These are phyloP conservation scores for Coccomyxa subellipsoidea DNA, from an alignment of 163 green algal species.

Conservation along the genomic window DNA sequence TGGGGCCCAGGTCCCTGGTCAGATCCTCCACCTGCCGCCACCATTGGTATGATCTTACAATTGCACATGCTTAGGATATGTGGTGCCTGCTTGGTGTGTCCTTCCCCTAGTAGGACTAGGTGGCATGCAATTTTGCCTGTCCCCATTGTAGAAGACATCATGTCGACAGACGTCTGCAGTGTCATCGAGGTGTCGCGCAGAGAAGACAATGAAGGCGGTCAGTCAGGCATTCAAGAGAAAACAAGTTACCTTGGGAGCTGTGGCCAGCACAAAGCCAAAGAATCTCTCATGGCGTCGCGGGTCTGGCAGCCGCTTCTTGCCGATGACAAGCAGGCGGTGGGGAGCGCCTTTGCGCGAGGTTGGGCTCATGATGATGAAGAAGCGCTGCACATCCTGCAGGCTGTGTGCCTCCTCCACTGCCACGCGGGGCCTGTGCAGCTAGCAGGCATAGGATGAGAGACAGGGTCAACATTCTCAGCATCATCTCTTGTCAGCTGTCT, in stretches of 20 bases:
- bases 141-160: too few species aligned
- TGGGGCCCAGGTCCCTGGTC: neutral
- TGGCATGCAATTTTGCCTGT: neutral
- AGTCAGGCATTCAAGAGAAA: too few species aligned
- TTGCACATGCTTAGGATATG: too few species aligned
- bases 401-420: conserved; percentile 24
- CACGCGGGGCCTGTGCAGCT: conserved; percentile 30
- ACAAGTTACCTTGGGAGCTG: neutral
- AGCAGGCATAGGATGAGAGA: neutral
- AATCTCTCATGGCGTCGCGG: neutral
- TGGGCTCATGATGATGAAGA: conserved; percentile 55
- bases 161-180: too few species aligned
- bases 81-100: too few species aligned
- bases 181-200: too few species aligned
- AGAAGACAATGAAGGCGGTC: too few species aligned
- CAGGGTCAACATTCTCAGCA: neutral
- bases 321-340: conserved; percentile 37
- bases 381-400: conserved; percentile 47
- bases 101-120: too few species aligned
- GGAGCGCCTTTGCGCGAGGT: neutral
- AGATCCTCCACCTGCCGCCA: neutral
- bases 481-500: neutral
- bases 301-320: conserved; percentile 61
- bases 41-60: too few species aligned
- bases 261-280: neutral